These are phyloP conservation scores for Gossypium gossypioides DNA, from an alignment of 441 rosid genomes.

Conservation along the genomic window DNA sequence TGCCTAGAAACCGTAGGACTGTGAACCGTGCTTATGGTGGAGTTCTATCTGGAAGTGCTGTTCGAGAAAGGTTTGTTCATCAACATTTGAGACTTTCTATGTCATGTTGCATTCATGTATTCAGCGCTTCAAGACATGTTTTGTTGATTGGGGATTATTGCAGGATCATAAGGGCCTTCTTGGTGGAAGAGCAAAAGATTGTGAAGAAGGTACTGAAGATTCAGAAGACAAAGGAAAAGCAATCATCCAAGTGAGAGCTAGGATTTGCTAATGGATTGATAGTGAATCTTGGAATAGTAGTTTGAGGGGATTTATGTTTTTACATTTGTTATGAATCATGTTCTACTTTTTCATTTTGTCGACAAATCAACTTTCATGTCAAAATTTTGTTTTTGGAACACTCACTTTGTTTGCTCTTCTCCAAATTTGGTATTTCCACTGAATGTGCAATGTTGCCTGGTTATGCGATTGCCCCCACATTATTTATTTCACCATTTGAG, in stretches of 20 bases:
- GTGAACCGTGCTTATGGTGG: slow-evolving; percentile 19
- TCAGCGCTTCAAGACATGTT: not conserved
- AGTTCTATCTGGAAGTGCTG: slow-evolving; percentile 14
- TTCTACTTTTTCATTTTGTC: slow-evolving; percentile 19
- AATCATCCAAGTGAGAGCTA: slow-evolving; percentile 13
- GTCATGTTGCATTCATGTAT: not conserved
- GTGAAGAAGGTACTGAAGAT: slow-evolving; percentile 53
- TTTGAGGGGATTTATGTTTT: slow-evolving; percentile 12
- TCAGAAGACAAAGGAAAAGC: slow-evolving; percentile 55
- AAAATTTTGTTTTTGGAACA: slow-evolving; percentile 22
- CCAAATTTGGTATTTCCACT: slow-evolving; percentile 6
- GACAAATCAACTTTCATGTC: slow-evolving; percentile 21
- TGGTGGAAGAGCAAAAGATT: slow-evolving; percentile 31
- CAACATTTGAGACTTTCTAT: not conserved
- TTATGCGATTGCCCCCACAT: no score
- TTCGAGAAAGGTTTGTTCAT: slow-evolving; percentile 14
- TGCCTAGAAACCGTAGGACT: slow-evolving; percentile 16
- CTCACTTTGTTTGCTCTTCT: slow-evolving; percentile 9
- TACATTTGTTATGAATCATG: slow-evolving; percentile 17
- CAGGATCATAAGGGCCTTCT: slow-evolving; percentile 51
- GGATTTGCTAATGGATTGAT: slow-evolving; percentile 13
- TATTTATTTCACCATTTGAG: no score
- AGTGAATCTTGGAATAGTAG: slow-evolving; percentile 21
- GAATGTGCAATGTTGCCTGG: no score
- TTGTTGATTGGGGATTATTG: not conserved